Evolutionary conservation across 345 rosid genomes (phyloP).

Genomic region (Chamaenerion angustifolium): DNA sequence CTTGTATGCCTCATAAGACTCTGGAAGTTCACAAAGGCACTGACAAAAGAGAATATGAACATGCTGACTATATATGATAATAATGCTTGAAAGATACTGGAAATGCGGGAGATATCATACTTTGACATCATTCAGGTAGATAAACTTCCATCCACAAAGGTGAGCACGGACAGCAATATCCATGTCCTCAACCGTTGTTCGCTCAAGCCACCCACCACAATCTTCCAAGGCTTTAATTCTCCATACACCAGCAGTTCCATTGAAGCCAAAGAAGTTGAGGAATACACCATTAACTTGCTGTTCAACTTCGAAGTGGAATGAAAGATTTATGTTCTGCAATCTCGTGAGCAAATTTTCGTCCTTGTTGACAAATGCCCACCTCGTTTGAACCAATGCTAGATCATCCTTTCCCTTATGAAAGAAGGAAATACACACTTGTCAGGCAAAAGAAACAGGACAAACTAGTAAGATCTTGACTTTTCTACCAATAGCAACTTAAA

Average conservation of each 20-base stretch:
- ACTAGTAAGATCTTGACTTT: neutral
- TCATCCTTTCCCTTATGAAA: slow-evolving; percentile 50
- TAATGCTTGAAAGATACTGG: neutral
- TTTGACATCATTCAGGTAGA: slow-evolving; percentile 76
- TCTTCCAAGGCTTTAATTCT: slow-evolving; percentile 80
- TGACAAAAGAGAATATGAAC: slow-evolving; percentile 17
- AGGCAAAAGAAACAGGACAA: neutral
- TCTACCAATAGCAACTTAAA: too few relatives aligned
- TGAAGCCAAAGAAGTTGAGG: slow-evolving; percentile 79
- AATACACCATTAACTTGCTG: slow-evolving; percentile 84
- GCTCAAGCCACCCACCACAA: slow-evolving; percentile 91
- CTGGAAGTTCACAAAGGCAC: slow-evolving; percentile 95
- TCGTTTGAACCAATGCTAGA: slow-evolving; percentile 68
- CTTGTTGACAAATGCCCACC: slow-evolving; percentile 88
- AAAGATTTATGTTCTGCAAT: slow-evolving; percentile 74
- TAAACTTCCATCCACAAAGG: slow-evolving; percentile 87
- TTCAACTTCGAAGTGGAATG: slow-evolving; percentile 89
- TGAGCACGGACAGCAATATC: slow-evolving; percentile 92
- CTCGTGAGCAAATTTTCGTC: slow-evolving; percentile 87
- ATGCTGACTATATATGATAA: neutral
- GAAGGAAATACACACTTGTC: slow-evolving; percentile 1
- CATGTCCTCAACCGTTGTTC: slow-evolving; percentile 94
- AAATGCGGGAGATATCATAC: slow-evolving; percentile 14
- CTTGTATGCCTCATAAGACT: slow-evolving; percentile 88
- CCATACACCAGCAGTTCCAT: slow-evolving; percentile 96